Evolutionary conservation across 176 grass and related monocot genomes (phyloP), one percentile per base, ranked within the genome.

Genomic region (Ensete ventricosum): DNA sequence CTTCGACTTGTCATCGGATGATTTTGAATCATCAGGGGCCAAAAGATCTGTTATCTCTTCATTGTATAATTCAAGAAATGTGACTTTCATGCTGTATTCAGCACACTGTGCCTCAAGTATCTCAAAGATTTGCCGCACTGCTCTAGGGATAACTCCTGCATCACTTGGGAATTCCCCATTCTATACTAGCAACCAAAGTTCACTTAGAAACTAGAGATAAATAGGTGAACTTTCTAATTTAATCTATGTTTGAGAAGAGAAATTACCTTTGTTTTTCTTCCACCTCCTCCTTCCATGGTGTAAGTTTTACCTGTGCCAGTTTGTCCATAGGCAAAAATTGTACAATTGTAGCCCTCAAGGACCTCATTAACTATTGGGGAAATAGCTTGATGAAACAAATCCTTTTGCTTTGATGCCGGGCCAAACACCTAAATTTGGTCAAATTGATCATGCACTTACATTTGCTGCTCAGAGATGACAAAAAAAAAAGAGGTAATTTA

Each of bases 81-180:
- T 93, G 77, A 98, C 94, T 84, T 98, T 98, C 94, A 98, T 98
- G 80, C 84, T 93, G 78, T 98, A 98, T 48, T 98, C 94, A 23
- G 88, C 94, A 11, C 88, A 87, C 53, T 98, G 94, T 19, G 90
- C 82, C 80, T 93, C 94, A n/a, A 98, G 94, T 82, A 89, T 91
- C 52, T 91, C 82, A 73, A 98, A 98, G 23, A 93, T 98, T 78
- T 87, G 82, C 34, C 85, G 85, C 52, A 98, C 94, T 11, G 94
- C 78, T 75, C 94, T 93, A 34, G 94, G 94, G 76, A 98, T 98
- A 69, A 98, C 94, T 76, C 94, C 94, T 67, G 94, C 94, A 76
- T 98, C 90, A 13, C 69, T 91, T 64, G 90, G 88, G 34, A 93
- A 83, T 13, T 98, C 94, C 67, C 88, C 94, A 85, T 85, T 91